Conservation (phyloP, 805 yeast species). For the Hanseniaspora jakobsenii region DNA sequence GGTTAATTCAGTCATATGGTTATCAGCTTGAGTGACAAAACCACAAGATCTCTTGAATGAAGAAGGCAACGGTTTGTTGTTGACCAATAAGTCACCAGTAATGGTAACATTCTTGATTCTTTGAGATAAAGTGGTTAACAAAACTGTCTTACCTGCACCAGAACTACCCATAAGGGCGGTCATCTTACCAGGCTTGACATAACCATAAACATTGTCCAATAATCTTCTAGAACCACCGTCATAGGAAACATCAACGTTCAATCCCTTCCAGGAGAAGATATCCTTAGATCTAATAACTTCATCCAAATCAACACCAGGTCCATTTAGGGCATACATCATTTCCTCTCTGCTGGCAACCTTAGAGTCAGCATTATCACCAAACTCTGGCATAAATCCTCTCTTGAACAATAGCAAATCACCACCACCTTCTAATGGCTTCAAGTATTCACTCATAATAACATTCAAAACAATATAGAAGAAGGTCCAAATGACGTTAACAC, state of each 20-base stretch:
- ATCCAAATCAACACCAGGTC: slow-evolving; percentile 26
- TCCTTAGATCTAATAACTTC: slow-evolving; percentile 32
- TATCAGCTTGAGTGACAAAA: slow-evolving; percentile 70
- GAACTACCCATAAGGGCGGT: slow-evolving; percentile 80
- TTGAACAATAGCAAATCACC: slow-evolving; percentile 34
- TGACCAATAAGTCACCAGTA: slow-evolving; percentile 60
- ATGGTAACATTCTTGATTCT: slow-evolving; percentile 60
- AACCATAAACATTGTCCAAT: slow-evolving; percentile 48
- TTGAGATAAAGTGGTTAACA: slow-evolving; percentile 59
- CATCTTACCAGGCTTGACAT: slow-evolving; percentile 68
- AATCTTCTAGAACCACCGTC: slow-evolving; percentile 48
- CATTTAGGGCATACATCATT: slow-evolving; percentile 30
- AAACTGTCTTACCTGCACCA: slow-evolving; percentile 78
- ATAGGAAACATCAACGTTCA: slow-evolving; percentile 52
- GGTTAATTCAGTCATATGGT: slow-evolving; percentile 55
- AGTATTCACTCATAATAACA: slow-evolving; percentile 30
- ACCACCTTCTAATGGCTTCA: slow-evolving; percentile 30
- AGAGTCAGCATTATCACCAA: slow-evolving; percentile 29
- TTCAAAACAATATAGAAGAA: slow-evolving; percentile 28
- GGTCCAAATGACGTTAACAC: slow-evolving; percentile 42
- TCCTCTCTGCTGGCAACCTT: slow-evolving; percentile 31
- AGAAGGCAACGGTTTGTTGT: slow-evolving; percentile 46
- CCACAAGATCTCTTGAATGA: slow-evolving; percentile 71
- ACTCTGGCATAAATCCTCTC: slow-evolving; percentile 33
- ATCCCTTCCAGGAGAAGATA: slow-evolving; percentile 62